Percentiles rank a stretch among this genome's conserved stretches.
These are phyloP conservation scores for Fraxinus albicans DNA, from an alignment of 305 asterid genomes.

Conservation along the genomic window DNA sequence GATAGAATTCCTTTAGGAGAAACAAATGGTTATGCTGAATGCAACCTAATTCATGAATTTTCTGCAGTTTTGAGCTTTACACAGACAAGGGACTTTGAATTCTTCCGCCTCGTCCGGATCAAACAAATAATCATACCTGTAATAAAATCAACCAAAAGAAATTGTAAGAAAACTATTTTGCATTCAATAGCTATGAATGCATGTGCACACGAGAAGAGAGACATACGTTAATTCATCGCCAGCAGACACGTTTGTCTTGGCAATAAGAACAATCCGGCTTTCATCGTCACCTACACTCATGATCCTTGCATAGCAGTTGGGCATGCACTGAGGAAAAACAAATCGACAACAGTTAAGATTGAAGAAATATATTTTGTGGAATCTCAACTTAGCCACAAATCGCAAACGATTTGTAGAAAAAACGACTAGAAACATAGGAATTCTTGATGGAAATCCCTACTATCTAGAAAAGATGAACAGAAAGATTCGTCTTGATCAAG, in stretches of 20 bases:
- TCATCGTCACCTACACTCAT: slow-evolving; percentile 96
- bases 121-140: slow-evolving; percentile 94
- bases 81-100: slow-evolving; percentile 74
- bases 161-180: slow-evolving; percentile 5
- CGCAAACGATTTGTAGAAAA: not conserved
- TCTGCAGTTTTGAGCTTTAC: slow-evolving; percentile 68
- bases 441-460: not conserved
- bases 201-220: slow-evolving; percentile 16
- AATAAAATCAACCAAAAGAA: slow-evolving; percentile 15
- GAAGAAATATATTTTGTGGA: not conserved
- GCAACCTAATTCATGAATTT: slow-evolving; percentile 75
- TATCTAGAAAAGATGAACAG: not conserved
- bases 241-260: slow-evolving; percentile 77
- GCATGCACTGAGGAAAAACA: slow-evolving; percentile 73
- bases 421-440: not conserved
- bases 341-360: not conserved
- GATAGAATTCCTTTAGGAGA: slow-evolving; percentile 11
- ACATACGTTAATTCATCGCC: slow-evolving; percentile 89
- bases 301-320: slow-evolving; percentile 96
- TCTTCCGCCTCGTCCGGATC: slow-evolving; percentile 92
- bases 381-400: not conserved
- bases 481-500: not conserved
- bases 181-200: not conserved
- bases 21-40: slow-evolving; percentile 22
- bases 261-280: slow-evolving; percentile 94